Base-by-base conservation (phyloP, 495 filamentous ascomycete genomes). In the Aspergillus olivimuriae region DNA sequence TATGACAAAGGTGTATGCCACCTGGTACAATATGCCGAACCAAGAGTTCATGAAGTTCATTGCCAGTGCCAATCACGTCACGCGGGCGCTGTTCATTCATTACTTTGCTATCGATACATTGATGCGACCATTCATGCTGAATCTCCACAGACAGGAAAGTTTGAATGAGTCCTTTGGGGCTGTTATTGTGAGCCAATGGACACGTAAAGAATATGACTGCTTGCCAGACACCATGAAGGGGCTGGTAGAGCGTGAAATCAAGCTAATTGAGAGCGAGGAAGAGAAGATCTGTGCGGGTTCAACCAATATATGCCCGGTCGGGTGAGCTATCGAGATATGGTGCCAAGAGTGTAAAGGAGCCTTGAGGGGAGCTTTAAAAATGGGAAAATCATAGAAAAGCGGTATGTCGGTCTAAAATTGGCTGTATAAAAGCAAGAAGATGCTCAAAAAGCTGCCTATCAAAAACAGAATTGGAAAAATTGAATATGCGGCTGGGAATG, bases 91-190 rank as follows among this genome's bases (percentile, higher is more conserved):
- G 6, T 69, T 73, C 11, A 48, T 76, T 26, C 80, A 83, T 62
- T 82, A 77, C 62, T 70, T 82, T 31, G 66, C 75, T 6, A 39
- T 81, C 14, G 74, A 78, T 56, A 62, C 73, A 39, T 69, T 81
- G 55, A 74, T 82, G 72, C 67, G 65, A 4, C 68, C 66, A 5
- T 4, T 30, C 56, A 4, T 37, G 51, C 3, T 44, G 43, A 16
- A 15, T 15, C 1, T n/a, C 36, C n/a, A 33, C 47, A n/a, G 26
- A 19, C 12, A 26, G 30, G 24, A 42, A 11, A 18, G 10, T 7
- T 41, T n/a, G 21, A 24, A 23, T 38, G 12, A 19, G n/a, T 19
- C 10, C 38, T 40, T 23, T 1, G 40, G 38, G 4, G 21, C 40
- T 2, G 39, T 60, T 4, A 15, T 43, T 6, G 20, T 48, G 0